These are phyloP conservation scores for Effrenium voratum DNA, from an alignment of 73 alveolate species.

Conservation along the genomic window DNA sequence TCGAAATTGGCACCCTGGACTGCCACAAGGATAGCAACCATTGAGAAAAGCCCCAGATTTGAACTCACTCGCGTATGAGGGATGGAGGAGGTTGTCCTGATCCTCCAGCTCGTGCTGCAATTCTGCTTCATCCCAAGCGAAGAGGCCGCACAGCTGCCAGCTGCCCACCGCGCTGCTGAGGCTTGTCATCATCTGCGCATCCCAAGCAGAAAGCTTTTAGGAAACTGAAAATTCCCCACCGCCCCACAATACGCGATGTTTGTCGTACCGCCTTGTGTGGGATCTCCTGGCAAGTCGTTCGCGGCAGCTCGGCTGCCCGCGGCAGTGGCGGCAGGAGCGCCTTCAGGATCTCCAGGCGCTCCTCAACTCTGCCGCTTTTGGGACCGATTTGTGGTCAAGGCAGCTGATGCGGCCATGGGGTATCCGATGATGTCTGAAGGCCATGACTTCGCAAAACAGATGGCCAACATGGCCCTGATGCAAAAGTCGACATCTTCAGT, in stretches of 20 bases:
- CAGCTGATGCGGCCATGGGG: too few species aligned
- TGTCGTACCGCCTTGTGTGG: neutral
- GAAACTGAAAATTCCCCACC: neutral
- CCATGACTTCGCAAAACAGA: neutral
- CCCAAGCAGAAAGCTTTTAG: neutral
- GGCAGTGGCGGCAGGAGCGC: slow-evolving; percentile 56
- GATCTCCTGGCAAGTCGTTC: slow-evolving; percentile 13
- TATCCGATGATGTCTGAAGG: too few species aligned
- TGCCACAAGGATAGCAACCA: neutral
- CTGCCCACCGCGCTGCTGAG: slow-evolving; percentile 13
- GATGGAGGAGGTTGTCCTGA: neutral
- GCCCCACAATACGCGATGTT: too few species aligned
- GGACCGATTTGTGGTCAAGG: neutral
- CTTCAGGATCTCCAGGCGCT: slow-evolving; percentile 62
- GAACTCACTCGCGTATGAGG: neutral
- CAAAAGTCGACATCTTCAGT: too few species aligned
- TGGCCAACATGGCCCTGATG: neutral
- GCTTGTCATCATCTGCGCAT: neutral
- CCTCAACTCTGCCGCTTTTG: neutral
- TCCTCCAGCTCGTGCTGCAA: neutral
- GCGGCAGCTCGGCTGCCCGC: neutral
- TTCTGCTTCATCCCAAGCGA: slow-evolving; percentile 22
- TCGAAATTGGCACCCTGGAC: too few species aligned
- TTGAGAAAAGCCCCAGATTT: neutral
- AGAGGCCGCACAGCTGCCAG: slow-evolving; percentile 42